Percentiles rank a stretch among this genome's conserved stretches.
These are phyloP conservation scores for Incumbomyces delicatus DNA, from an alignment of 2,329 filamentous ascomycete species.

Conservation along the genomic window DNA sequence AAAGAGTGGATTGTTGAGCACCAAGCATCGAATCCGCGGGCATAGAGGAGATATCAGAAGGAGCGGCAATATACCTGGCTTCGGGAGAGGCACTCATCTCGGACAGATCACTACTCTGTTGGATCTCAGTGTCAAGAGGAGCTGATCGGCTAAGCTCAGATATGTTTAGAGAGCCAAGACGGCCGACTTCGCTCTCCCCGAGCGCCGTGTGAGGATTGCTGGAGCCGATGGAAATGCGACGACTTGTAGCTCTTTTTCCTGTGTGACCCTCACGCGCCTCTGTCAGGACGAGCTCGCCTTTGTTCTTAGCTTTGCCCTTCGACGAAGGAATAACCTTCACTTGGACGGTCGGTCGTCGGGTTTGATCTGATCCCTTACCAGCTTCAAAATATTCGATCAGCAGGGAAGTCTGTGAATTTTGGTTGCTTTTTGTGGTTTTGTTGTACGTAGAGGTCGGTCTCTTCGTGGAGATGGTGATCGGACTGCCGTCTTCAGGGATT, in stretches of 20 bases:
- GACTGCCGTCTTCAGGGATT: slow-evolving; percentile 51
- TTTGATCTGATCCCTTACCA: slow-evolving; percentile 50
- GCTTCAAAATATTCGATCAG: slow-evolving; percentile 94
- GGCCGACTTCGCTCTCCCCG: slow-evolving; percentile 49
- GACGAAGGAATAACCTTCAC: slow-evolving; percentile 68
- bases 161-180: slow-evolving; percentile 66
- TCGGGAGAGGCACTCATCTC: slow-evolving; percentile 50
- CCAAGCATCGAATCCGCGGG: slow-evolving; percentile 63
- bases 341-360: slow-evolving; percentile 71
- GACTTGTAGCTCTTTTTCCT: slow-evolving; percentile 58
- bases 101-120: slow-evolving; percentile 59
- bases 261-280: slow-evolving; percentile 48
- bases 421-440: slow-evolving; percentile 42
- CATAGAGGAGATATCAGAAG: slow-evolving; percentile 81
- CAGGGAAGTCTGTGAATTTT: slow-evolving; percentile 74
- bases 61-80: slow-evolving; percentile 50
- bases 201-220: slow-evolving; percentile 19
- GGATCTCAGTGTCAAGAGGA: slow-evolving; percentile 83
- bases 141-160: slow-evolving; percentile 45
- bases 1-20: slow-evolving; percentile 35
- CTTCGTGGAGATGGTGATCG: slow-evolving; percentile 77
- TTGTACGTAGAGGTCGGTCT: slow-evolving; percentile 56
- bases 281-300: slow-evolving; percentile 59
- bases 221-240: slow-evolving; percentile 54
- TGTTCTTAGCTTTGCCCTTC: slow-evolving; percentile 40